Percentiles rank a stretch among this genome's conserved stretches.
phyloP scores from a whole-genome alignment of 805 yeast species.

The Kodamaea kaohsiungensis region DNA sequence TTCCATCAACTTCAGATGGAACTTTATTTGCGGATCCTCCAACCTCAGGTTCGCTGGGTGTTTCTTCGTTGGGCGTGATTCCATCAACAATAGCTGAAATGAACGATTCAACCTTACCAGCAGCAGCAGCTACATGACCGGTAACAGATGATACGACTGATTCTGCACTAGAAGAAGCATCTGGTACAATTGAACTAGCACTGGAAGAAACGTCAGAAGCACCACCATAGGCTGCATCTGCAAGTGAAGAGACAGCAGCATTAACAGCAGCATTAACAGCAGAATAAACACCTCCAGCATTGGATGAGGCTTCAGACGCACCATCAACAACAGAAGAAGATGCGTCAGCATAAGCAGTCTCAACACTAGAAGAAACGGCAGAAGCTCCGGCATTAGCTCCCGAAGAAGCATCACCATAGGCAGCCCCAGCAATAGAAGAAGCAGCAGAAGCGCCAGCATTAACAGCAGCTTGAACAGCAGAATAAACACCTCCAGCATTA shows the following conservation, averaged over 20 bases:
- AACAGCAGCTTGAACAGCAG: too few relatives aligned
- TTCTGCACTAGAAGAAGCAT: neutral
- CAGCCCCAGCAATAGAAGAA: neutral
- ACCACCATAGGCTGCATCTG: neutral
- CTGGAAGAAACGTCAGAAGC: neutral
- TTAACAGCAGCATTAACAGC: neutral
- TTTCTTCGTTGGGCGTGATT: neutral
- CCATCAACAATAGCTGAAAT: neutral
- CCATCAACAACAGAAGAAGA: neutral
- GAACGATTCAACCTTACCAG: neutral
- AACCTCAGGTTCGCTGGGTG: neutral
- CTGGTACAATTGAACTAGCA: neutral
- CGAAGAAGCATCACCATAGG: neutral
- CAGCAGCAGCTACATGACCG: neutral
- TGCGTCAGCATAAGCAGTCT: neutral
- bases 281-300: neutral
- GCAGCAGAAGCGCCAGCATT: neutral
- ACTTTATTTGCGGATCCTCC: conserved; percentile 7
- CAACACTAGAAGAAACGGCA: neutral
- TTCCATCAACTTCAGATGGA: conserved; percentile 1
- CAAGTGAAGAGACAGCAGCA: neutral
- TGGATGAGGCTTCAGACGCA: neutral
- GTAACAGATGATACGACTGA: neutral
- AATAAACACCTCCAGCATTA: neutral
- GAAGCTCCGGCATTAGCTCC: neutral